phyloP scores from a whole-genome alignment of 148 eudicot genomes.

The Rheum nobile region DNA sequence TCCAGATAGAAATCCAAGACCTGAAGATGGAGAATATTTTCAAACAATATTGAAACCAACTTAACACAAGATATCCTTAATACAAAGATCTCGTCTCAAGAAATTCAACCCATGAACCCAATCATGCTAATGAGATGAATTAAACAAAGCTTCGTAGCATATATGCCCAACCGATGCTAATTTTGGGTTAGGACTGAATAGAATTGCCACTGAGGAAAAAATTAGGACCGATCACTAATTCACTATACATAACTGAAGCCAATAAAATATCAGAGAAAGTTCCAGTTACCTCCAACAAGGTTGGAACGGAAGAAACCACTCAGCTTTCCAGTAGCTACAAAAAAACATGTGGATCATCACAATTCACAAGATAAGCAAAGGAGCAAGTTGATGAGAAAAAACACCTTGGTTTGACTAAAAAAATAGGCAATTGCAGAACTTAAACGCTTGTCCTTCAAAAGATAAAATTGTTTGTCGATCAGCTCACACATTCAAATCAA shows the following conservation, averaged over 20 bases:
- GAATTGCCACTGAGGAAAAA: neutral
- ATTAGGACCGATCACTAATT: neutral
- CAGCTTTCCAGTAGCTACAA: conserved; percentile 42
- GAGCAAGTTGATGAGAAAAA: neutral
- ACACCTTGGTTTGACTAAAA: neutral
- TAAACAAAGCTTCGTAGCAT: neutral
- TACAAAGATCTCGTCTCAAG: neutral
- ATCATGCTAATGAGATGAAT: neutral
- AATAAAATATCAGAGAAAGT: conserved; percentile 2
- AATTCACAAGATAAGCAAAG: neutral
- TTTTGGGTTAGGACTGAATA: neutral
- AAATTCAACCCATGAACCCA: neutral
- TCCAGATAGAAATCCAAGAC: conserved; percentile 17
- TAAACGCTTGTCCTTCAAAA: neutral
- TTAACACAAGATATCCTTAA: neutral
- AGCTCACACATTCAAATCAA: neutral
- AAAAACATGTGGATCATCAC: neutral
- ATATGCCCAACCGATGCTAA: neutral
- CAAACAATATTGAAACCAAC: neutral
- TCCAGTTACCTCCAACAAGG: conserved; percentile 37
- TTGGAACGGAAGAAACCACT: conserved; percentile 20
- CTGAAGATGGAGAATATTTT: conserved; percentile 8
- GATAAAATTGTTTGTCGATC: neutral
- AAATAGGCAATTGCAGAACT: neutral
- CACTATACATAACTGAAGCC: neutral